Percentiles rank a stretch among this genome's conserved stretches.
phyloP scores from a whole-genome alignment of 495 filamentous ascomycete genomes.

The Durotheca rogersii region DNA sequence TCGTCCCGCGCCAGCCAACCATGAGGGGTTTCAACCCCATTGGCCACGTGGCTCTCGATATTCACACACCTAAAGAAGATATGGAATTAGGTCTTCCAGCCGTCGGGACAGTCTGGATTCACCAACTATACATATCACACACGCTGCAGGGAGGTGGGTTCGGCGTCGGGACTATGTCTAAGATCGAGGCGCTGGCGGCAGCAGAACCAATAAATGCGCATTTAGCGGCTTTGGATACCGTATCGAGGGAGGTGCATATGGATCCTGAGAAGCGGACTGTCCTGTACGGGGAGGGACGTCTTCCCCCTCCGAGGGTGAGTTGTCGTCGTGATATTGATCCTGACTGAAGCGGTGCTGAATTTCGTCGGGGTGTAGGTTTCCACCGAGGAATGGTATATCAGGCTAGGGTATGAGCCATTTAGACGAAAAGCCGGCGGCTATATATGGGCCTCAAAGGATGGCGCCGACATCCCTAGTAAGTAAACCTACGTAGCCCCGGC shows the following conservation, averaged over 20 bases:
- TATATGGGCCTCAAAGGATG: constrained; percentile 8
- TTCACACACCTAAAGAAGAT: constrained; percentile 33
- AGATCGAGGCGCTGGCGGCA: constrained; percentile 35
- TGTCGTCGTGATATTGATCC: neutral
- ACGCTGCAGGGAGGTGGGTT: constrained; percentile 39
- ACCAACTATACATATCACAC: constrained; percentile 42
- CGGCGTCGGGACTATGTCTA: constrained; percentile 43
- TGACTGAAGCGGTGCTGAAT: constrained; percentile 15
- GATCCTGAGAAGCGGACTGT: constrained; percentile 19
- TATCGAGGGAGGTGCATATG: constrained; percentile 31
- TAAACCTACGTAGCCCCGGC: no score
- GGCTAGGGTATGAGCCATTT: constrained; percentile 48
- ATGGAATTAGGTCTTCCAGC: constrained; percentile 25
- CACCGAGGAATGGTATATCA: constrained; percentile 59
- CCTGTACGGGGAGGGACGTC: constrained; percentile 18
- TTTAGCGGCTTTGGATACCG: constrained; percentile 38
- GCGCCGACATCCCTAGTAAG: constrained; percentile 13
- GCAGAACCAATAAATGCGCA: constrained; percentile 37
- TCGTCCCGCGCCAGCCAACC: constrained; percentile 32
- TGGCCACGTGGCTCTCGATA: constrained; percentile 43
- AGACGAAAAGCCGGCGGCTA: constrained; percentile 14
- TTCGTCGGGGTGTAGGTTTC: constrained; percentile 23
- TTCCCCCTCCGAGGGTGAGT: constrained; percentile 31
- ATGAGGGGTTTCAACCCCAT: constrained; percentile 38
- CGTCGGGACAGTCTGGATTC: constrained; percentile 37